A percentile compares a stretch with the other conserved stretches of the same genome.
These are phyloP conservation scores for Senecio squalidus DNA, from an alignment of 140 eudicot genomes.

Conservation along the genomic window DNA sequence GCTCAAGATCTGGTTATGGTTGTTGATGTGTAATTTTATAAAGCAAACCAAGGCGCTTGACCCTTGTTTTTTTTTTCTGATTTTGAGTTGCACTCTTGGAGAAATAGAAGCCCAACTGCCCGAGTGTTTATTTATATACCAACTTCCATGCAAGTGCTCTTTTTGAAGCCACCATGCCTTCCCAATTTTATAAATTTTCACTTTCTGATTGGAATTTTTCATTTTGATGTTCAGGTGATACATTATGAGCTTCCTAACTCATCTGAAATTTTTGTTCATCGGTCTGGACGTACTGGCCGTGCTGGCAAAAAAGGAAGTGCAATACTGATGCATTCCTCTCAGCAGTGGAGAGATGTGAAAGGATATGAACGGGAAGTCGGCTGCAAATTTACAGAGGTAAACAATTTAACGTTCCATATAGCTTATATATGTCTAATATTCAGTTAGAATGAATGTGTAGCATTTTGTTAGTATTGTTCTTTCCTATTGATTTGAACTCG, in stretches of 20 bases:
- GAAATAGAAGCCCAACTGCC: no score
- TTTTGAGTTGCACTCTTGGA: not conserved
- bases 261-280: conserved; percentile 86
- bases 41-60: no score
- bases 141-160: not conserved
- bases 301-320: conserved; percentile 95
- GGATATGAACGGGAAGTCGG: conserved; percentile 79
- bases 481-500: not conserved
- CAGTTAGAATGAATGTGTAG: not conserved
- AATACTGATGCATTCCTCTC: conserved; percentile 58
- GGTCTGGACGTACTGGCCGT: conserved; percentile 96
- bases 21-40: no score
- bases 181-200: not conserved
- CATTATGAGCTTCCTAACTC: conserved; percentile 87
- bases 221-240: conserved; percentile 43
- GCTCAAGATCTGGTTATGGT: no score
- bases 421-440: not conserved
- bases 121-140: no score
- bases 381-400: conserved; percentile 67
- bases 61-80: not conserved
- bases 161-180: not conserved
- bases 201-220: not conserved
- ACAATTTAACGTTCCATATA: not conserved
- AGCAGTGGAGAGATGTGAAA: conserved; percentile 63
- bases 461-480: not conserved